Base-by-base conservation (phyloP, 2,329 filamentous ascomycete genomes). In the Cylindrodendrum hubeiense region DNA sequence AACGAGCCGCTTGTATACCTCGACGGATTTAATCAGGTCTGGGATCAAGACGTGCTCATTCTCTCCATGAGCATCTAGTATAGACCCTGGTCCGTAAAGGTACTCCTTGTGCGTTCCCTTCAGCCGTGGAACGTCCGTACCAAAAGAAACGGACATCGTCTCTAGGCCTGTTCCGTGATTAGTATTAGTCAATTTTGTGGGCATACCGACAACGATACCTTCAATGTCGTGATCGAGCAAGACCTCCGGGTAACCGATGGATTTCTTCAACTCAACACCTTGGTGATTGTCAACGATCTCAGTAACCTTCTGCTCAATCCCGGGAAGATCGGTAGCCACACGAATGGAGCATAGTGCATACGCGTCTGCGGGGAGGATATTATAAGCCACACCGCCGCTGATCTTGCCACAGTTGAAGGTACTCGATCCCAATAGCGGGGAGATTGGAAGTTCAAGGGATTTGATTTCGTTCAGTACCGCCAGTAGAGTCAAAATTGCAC, bases 11-110 rank as follows among this genome's bases (percentile, higher is more conserved):
- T 69, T 69, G 34, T 69, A 69, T 17, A 69, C 67, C 8, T 34
- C 51, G 17, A 69, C 67, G 43, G 55, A 63, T 28, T 67, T 61
- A 41, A 69, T 55, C 17, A 67, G 39, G 22, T 69, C 67, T 2
- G 65, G 39, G 30, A 67, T 63, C 13, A 22, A 28, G 21, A 69
- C 65, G 21, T 69, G 61, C 34, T 69, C 67, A 19, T 69, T 65
- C 30, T 63, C 55, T 4, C 65, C 67, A 46, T 71, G 68, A 12
- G 68, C 68, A 41, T 69, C 58, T 26, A 71, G 28, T 51, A 71
- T 69, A 21, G 68, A 67, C 1, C 68, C 68, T 5, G 68, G 68
- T 13, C 68, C 68, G n/a, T 71, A 71, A 3, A 71, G 56, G 34
- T 66, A 67, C 24, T 66, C 65, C 37, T 67, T 69, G 22, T 71